A percentile compares a stretch with the other conserved stretches of the same genome.
phyloP scores from a whole-genome alignment of 2,329 filamentous ascomycete species.

The Cladosporium sp. region DNA sequence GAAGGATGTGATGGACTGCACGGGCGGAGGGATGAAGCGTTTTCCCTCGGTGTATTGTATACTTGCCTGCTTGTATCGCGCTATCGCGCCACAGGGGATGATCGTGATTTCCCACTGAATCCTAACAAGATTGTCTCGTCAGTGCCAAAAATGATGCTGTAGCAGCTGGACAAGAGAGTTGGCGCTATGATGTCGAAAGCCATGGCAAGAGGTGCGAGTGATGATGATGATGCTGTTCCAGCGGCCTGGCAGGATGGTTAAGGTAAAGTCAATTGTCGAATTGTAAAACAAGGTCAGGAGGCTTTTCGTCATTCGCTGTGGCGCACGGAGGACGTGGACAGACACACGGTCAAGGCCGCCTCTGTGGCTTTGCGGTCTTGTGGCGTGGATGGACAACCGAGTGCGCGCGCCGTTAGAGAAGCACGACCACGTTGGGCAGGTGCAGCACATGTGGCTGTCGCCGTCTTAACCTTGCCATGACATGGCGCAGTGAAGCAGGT shows the following conservation, averaged over 20 bases:
- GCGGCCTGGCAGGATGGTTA: too few species aligned
- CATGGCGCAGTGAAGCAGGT: not conserved
- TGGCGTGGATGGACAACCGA: too few species aligned
- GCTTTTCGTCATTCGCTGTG: not conserved
- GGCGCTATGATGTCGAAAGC: constrained; percentile 6
- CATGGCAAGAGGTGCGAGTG: not conserved
- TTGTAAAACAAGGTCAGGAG: too few species aligned
- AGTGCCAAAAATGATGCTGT: not conserved
- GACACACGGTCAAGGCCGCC: too few species aligned
- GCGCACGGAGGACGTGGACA: not conserved
- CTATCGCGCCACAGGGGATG: not conserved
- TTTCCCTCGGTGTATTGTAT: not conserved
- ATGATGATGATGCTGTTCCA: not conserved
- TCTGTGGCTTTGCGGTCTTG: too few species aligned
- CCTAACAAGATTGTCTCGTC: not conserved
- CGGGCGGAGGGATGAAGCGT: too few species aligned
- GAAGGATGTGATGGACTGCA: not conserved
- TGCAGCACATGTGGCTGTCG: not conserved
- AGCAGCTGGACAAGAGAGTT: not conserved
- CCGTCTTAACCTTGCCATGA: not conserved
- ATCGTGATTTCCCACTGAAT: not conserved
- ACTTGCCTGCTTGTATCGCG: not conserved
- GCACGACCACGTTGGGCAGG: too few species aligned
- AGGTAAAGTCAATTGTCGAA: too few species aligned
- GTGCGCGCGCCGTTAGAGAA: too few species aligned